Percentiles rank a stretch among this genome's conserved stretches.
Evolutionary conservation across 2,329 filamentous ascomycete genomes (phyloP).

Genomic region (Dactylellina drechsleri): DNA sequence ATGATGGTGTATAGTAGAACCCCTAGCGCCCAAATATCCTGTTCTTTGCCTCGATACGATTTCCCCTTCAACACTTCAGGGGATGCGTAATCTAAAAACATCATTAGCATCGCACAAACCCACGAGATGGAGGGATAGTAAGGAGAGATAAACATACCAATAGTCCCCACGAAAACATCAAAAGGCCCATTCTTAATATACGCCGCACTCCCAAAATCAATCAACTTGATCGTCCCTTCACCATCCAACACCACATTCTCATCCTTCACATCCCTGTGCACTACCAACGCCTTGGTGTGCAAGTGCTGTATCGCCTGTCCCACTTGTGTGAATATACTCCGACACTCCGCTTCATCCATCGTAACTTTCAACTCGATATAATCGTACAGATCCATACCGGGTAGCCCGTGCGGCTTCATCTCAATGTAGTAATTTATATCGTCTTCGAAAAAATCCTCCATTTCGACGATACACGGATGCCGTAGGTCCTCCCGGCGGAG

Average conservation of each 20-base stretch:
- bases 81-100: slow-evolving; percentile 85
- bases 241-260: slow-evolving; percentile 97
- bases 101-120: neutral
- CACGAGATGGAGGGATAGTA: slow-evolving; percentile 37
- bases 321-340: slow-evolving; percentile 95
- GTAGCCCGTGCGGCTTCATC: slow-evolving; percentile 92
- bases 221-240: slow-evolving; percentile 93
- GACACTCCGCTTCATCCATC: slow-evolving; percentile 94
- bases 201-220: slow-evolving; percentile 96
- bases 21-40: slow-evolving; percentile 97
- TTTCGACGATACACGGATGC: slow-evolving; percentile 77
- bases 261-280: slow-evolving; percentile 98
- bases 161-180: slow-evolving; percentile 98
- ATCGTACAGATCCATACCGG: slow-evolving; percentile 98
- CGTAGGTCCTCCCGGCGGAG: slow-evolving; percentile 77
- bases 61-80: slow-evolving; percentile 95
- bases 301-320: slow-evolving; percentile 89
- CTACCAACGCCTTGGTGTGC: slow-evolving; percentile 87
- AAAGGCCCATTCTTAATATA: slow-evolving; percentile 99
- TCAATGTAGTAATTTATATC: slow-evolving; percentile 98
- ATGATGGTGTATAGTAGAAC: slow-evolving; percentile 98
- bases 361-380: slow-evolving; percentile 96
- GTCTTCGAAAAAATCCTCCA: slow-evolving; percentile 80
- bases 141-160: slow-evolving; percentile 72
- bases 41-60: slow-evolving; percentile 92